Percentiles rank a stretch among this genome's conserved stretches.
These are phyloP conservation scores for Chaetomium tenue DNA, from an alignment of 495 filamentous ascomycete genomes.

Conservation along the genomic window DNA sequence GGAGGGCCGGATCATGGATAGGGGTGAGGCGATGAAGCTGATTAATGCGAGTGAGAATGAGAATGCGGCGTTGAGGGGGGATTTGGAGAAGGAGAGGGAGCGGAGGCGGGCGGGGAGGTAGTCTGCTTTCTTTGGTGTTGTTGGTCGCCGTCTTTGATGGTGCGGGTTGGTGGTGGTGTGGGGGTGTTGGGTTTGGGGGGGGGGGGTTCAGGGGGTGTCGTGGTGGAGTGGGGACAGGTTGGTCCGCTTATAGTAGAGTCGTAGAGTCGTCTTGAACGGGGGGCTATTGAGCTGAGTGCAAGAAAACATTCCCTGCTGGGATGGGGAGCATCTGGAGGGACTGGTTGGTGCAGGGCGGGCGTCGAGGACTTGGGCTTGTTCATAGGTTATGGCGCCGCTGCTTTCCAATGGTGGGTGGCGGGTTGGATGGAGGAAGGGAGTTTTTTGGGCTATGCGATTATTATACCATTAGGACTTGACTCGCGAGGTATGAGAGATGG, in stretches of 20 bases:
- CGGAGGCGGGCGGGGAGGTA: slow-evolving; percentile 5
- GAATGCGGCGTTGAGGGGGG: slow-evolving; percentile 67
- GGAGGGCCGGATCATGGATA: slow-evolving; percentile 81
- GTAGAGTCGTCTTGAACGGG: no score
- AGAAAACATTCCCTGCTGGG: no score
- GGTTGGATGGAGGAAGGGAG: not conserved
- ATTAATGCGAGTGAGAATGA: slow-evolving; percentile 79
- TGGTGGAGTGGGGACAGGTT: no score
- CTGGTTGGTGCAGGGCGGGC: not conserved
- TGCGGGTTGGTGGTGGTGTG: no score
- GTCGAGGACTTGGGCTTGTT: not conserved
- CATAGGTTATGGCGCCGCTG: not conserved
- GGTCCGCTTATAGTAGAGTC: no score
- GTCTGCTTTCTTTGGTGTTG: not conserved
- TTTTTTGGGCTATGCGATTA: slow-evolving; percentile 5
- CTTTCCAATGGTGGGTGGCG: not conserved
- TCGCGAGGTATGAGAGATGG: not conserved
- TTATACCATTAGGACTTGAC: slow-evolving; percentile 4
- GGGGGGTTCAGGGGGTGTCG: no score
- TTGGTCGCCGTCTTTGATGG: not conserved
- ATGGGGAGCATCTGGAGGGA: not conserved
- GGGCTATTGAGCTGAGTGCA: no score
- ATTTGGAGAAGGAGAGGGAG: slow-evolving; percentile 57
- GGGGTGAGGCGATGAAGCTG: slow-evolving; percentile 75
- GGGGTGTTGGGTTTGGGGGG: no score